Evolutionary conservation across 1,284 basidiomycete genomes (phyloP), one percentile per base, ranked within the genome.

Genomic region (Leccinum subrobustum): DNA sequence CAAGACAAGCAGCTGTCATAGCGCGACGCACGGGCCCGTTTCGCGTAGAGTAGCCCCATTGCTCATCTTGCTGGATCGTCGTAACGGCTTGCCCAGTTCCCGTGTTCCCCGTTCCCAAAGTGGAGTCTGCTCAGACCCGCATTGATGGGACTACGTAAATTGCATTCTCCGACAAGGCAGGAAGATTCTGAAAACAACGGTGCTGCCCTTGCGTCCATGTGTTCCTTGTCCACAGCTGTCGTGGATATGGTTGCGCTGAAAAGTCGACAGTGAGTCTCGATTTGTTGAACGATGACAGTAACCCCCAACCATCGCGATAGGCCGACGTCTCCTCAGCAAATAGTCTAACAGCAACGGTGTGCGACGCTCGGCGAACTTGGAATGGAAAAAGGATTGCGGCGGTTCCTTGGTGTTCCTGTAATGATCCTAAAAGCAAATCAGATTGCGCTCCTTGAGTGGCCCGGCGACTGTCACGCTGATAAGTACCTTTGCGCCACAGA

Each of bases 131-230:
- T 16, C 1, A 3, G 3, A 35, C 27, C 52, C 54, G 50, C 29
- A 47, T 53, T 48, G 60, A 25, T 3, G 18, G 9, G n/a, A 9
- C 23, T 18, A 56, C 63, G 42, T 64, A 65, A 61, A 55, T n/a
- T 51, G 39, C 8, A 18, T 18, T 18, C 25, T 20, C 62, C 53
- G 53, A 61, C 18, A 12, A 29, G 18, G 1, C 16, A 58, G 37
- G n/a, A 11, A 23, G 33, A 42, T 51, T 60, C 25, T 44, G 29
- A 16, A 1, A 7, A 25, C 12, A 7, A 50, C 63, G 37, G 18
- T 55, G 42, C 4, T 48, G 12, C 20, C 6, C 6, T 20, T 48
- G 20, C 11, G 44, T 47, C 44, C 39, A 31, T 51, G n/a, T 44
- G 48, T 25, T 20, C 16, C 50, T 60, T 64, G 18, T 57, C 11